phyloP scores from a whole-genome alignment of 1,139 yeast species.

The Suhomyces panamericanus region DNA sequence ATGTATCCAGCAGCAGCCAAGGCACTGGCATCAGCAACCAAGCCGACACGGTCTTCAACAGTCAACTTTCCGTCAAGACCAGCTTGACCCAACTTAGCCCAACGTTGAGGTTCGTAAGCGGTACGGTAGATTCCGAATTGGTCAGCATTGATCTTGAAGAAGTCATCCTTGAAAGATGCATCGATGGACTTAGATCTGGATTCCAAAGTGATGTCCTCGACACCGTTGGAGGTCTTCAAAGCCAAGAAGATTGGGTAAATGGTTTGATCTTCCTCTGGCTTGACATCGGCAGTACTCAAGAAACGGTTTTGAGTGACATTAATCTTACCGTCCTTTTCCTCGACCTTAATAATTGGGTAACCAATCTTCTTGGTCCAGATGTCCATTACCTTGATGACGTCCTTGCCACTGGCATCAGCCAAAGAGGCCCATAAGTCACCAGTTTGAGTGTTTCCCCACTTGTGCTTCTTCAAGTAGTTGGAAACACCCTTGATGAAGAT shows the following conservation, averaged over 20 bases:
- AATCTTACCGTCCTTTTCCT: conserved; percentile 23
- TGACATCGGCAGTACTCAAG: conserved; percentile 55
- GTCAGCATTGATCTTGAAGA: conserved; percentile 78
- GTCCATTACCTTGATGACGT: conserved; percentile 28
- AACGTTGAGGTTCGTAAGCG: conserved; percentile 70
- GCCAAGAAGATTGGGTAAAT: conserved; percentile 85
- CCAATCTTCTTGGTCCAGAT: conserved; percentile 31
- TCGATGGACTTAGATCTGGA: conserved; percentile 53
- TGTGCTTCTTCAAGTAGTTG: conserved; percentile 25
- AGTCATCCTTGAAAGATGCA: conserved; percentile 36
- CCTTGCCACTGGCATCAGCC: conserved; percentile 24
- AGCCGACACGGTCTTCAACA: conserved; percentile 82
- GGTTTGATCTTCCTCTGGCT: conserved; percentile 45
- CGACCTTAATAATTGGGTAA: conserved; percentile 27
- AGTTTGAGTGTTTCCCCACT: conserved; percentile 30
- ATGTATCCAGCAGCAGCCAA: conserved; percentile 73
- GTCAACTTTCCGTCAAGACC: conserved; percentile 66
- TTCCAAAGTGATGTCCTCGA: conserved; percentile 54
- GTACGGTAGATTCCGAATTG: conserved; percentile 85
- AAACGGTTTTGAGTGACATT: conserved; percentile 55
- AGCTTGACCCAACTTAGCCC: conserved; percentile 71
- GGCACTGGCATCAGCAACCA: conserved; percentile 79
- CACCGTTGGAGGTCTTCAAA: conserved; percentile 64
- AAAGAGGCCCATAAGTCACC: conserved; percentile 29
- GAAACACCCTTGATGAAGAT: conserved; percentile 30